phyloP scores from a whole-genome alignment of 306 rosid genomes.

The Quercus ilex region DNA sequence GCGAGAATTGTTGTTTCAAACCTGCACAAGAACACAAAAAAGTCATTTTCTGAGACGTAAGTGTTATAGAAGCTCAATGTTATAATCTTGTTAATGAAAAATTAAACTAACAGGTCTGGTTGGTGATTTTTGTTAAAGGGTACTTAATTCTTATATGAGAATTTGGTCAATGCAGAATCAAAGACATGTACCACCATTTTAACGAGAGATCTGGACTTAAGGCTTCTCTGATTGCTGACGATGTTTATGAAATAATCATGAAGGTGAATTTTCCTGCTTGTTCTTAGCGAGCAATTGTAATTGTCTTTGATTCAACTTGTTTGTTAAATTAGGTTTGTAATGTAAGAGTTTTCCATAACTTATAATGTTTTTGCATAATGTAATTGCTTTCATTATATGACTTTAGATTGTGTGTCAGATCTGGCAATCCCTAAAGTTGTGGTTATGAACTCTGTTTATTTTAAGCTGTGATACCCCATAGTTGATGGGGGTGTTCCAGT shows the following conservation, averaged over 20 bases:
- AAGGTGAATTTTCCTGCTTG: constrained; percentile 28
- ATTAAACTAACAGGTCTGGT: not conserved
- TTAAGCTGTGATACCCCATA: too few relatives aligned
- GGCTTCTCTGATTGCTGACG: constrained; percentile 73
- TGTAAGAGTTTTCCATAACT: too few relatives aligned
- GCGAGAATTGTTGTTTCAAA: constrained; percentile 80
- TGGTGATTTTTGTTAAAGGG: not conserved
- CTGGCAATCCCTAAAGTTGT: too few relatives aligned
- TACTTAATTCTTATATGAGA: not conserved
- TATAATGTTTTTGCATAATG: too few relatives aligned
- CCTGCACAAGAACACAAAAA: constrained; percentile 69
- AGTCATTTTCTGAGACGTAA: constrained; percentile 76
- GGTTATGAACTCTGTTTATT: too few relatives aligned
- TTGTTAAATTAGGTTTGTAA: too few relatives aligned
- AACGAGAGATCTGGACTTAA: constrained; percentile 66
- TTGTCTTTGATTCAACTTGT: not conserved
- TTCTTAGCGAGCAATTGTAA: not conserved
- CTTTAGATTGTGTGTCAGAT: too few relatives aligned
- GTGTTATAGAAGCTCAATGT: not conserved
- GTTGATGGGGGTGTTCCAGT: too few relatives aligned
- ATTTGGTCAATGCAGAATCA: constrained; percentile 38
- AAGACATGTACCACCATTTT: constrained; percentile 57
- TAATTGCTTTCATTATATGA: too few relatives aligned
- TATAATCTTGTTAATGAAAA: not conserved
- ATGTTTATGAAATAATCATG: constrained; percentile 76